phyloP scores from a whole-genome alignment of 306 rosid genomes.

The Gleditsia sinensis region DNA sequence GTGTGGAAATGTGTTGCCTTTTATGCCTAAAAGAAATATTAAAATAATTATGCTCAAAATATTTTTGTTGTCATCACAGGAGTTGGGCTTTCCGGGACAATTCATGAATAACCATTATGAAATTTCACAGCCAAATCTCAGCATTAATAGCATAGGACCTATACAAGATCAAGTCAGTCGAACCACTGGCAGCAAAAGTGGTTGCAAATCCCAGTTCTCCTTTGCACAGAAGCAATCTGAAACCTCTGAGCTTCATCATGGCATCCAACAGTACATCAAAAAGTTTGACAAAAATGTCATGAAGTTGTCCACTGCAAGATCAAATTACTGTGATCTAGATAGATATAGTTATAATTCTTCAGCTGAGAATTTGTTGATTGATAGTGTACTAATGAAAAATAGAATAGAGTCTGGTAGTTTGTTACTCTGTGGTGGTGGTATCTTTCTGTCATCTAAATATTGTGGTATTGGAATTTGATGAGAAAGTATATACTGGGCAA shows the following conservation, averaged over 20 bases:
- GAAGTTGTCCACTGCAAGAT: conserved; percentile 34
- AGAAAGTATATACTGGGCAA: neutral
- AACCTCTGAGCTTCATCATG: conserved; percentile 44
- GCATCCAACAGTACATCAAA: conserved; percentile 66
- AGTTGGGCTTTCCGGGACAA: conserved; percentile 30
- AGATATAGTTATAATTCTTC: conserved; percentile 47
- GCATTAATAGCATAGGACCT: conserved; percentile 28
- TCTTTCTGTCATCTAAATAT: conserved; percentile 32
- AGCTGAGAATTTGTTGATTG: conserved; percentile 57
- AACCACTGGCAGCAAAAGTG: conserved; percentile 29
- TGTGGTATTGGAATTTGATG: conserved; percentile 27
- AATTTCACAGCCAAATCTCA: conserved; percentile 33
- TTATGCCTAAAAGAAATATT: neutral
- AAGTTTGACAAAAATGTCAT: conserved; percentile 48
- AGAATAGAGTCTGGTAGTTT: conserved; percentile 68
- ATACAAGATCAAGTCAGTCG: conserved; percentile 33
- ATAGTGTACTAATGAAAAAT: conserved; percentile 51
- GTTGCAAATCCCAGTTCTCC: conserved; percentile 56
- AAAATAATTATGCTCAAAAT: neutral
- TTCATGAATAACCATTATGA: conserved; percentile 19
- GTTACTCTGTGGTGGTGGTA: conserved; percentile 59
- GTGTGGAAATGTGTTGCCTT: neutral
- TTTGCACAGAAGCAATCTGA: conserved; percentile 58
- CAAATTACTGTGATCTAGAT: conserved; percentile 43
- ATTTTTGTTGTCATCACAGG: conserved; percentile 44